Conservation (phyloP, 2,329 filamentous ascomycete species). For the Corniculantispora saksenae region DNA sequence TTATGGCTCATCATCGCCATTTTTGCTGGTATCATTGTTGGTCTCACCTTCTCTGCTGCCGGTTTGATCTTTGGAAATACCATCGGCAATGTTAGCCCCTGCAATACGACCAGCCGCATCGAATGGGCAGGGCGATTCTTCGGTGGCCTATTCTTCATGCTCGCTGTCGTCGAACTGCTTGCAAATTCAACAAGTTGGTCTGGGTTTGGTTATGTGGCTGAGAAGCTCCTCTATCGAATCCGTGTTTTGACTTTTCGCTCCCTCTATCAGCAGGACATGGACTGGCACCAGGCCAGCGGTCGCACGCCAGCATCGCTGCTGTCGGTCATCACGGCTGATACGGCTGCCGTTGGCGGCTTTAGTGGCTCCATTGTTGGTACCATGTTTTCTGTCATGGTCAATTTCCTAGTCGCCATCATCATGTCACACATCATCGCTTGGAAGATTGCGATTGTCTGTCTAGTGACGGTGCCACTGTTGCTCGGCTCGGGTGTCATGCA, state of each 20-base stretch:
- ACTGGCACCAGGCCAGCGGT: conserved; percentile 69
- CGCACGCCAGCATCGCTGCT: conserved; percentile 63
- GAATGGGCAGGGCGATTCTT: conserved; percentile 47
- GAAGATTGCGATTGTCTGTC: conserved; percentile 73
- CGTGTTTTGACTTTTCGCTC: conserved; percentile 65
- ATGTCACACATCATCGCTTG: conserved; percentile 72
- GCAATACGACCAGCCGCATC: conserved; percentile 41
- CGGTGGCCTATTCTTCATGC: conserved; percentile 57
- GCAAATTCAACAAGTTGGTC: conserved; percentile 59
- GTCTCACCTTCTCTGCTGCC: conserved; percentile 53
- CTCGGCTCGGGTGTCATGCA: conserved; percentile 71
- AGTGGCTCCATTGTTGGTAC: conserved; percentile 72
- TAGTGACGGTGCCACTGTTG: conserved; percentile 68
- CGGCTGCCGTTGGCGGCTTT: conserved; percentile 65
- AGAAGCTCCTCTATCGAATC: conserved; percentile 65
- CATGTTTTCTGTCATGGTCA: conserved; percentile 66
- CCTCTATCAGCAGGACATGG: conserved; percentile 64
- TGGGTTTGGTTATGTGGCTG: conserved; percentile 52
- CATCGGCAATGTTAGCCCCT: conserved; percentile 48
- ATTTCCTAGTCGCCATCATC: conserved; percentile 67
- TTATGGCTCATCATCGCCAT: conserved; percentile 43
- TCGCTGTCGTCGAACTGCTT: conserved; percentile 49
- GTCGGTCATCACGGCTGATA: conserved; percentile 69
- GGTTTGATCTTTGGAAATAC: conserved; percentile 52
- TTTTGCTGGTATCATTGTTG: conserved; percentile 53